Base-by-base conservation (phyloP, 2,329 filamentous ascomycete species). In the Verticillium alfalfae region DNA sequence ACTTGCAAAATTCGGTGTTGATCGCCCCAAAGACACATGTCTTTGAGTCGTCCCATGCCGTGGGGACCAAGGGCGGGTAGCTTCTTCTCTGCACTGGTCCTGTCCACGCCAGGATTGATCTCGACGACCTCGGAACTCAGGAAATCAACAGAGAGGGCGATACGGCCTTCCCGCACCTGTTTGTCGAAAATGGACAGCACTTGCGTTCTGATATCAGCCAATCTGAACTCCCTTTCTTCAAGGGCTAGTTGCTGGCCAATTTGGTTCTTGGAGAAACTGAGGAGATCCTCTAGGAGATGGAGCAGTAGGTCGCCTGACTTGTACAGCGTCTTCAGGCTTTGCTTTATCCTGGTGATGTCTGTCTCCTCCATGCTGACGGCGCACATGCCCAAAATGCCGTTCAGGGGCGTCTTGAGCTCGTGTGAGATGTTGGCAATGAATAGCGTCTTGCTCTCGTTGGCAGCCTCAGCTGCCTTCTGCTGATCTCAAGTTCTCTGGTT, bases 181-280 rank as follows among this genome's bases (percentile, higher is more conserved):
- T 94, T 94, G 69, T 93, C 91, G 69, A 97, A 97, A 59, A 96
- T 96, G 7, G 91, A 90, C 18, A 90, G 74, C 13, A 96, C 82
- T 72, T 97, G 93, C 0, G 90, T 88, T 64, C 88, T 88, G 64
- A 97, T 87, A 66, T 97, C 93, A n/a, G 88, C 87, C 34, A 97
- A 72, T 9, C 89, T 82, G 69, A 97, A 97, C 68, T 96, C 93
- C 64, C 86, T 91, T 71, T 96, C 89, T 67, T 97, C 92, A 1
- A 97, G 79, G 49, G 81, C 88, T 54, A 97, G 79, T 64, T 93
- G 88, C 68, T 96, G 91, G 2, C 92, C 93, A 58, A 96, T 93
- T 73, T 97, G 92, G 70, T 97, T 97, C 75, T 96, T 97, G 71
- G 91, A 95, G 75, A 97, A 97, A 39, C 91, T 96, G 45, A 97